A percentile compares a stretch with the other conserved stretches of the same genome.
phyloP scores from a whole-genome alignment of 495 filamentous ascomycete species.

The Hypoxylon intermedium region DNA sequence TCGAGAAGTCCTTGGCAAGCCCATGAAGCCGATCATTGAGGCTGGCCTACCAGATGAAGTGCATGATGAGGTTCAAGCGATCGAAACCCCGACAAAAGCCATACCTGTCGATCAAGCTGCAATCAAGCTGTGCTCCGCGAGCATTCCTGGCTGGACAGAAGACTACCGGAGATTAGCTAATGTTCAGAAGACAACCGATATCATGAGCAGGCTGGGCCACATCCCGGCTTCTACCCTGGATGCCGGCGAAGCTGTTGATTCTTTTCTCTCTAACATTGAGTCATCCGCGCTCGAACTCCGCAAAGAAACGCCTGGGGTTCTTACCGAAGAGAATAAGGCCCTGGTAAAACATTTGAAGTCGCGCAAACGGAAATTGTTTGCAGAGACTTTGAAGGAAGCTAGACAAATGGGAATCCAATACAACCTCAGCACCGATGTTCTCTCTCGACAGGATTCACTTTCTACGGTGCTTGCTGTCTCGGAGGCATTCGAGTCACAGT shows the following conservation, averaged over 20 bases:
- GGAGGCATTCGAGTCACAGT: conserved; percentile 56
- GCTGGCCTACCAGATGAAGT: conserved; percentile 68
- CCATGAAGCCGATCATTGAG: conserved; percentile 68
- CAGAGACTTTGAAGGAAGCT: conserved; percentile 80
- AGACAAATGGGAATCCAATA: conserved; percentile 87
- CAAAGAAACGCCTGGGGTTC: conserved; percentile 75
- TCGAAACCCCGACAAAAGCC: conserved; percentile 29
- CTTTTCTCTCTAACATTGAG: conserved; percentile 70
- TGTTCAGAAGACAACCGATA: conserved; percentile 63
- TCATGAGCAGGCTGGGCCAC: conserved; percentile 56
- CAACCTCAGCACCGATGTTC: conserved; percentile 71
- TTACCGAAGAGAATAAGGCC: conserved; percentile 84
- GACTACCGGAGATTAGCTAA: conserved; percentile 76
- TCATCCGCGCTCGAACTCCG: conserved; percentile 73
- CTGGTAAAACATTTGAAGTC: conserved; percentile 84
- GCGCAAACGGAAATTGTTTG: conserved; percentile 88
- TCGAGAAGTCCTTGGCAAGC: conserved; percentile 72
- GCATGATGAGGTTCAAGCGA: conserved; percentile 13
- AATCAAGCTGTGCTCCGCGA: conserved; percentile 57
- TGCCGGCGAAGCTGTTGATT: conserved; percentile 65
- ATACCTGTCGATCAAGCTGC: conserved; percentile 52
- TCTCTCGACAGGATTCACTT: conserved; percentile 74
- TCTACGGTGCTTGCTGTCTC: conserved; percentile 68
- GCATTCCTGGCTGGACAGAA: conserved; percentile 61
- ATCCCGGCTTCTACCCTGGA: conserved; percentile 61